A percentile compares a stretch with the other conserved stretches of the same genome.
These are phyloP conservation scores for Eucalyptus pauciflora DNA, from an alignment of 345 rosid species.

Conservation along the genomic window DNA sequence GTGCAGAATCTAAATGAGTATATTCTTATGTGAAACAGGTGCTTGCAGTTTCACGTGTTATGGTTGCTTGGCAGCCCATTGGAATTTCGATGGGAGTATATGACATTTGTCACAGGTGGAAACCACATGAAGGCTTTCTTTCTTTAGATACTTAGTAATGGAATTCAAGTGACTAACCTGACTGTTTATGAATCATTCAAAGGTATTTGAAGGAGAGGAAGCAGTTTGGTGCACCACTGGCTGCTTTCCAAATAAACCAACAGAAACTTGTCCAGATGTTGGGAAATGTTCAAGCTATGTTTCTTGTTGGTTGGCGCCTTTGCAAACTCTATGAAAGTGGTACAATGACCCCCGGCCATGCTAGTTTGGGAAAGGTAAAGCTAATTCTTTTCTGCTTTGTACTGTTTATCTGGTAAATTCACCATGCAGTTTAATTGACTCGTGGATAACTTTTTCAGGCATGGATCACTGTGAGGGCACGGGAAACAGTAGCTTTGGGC, in stretches of 20 bases:
- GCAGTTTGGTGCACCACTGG: slow-evolving; percentile 97
- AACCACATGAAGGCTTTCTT: not conserved
- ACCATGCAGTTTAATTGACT: not conserved
- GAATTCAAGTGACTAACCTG: not conserved
- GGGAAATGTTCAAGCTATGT: slow-evolving; percentile 87
- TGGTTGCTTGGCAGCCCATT: slow-evolving; percentile 95
- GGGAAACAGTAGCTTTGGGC: slow-evolving; percentile 77
- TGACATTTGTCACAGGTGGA: slow-evolving; percentile 89
- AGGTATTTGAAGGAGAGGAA: slow-evolving; percentile 91
- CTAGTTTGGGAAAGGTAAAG: slow-evolving; percentile 94
- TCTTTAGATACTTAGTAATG: not conserved
- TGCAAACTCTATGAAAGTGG: slow-evolving; percentile 85
- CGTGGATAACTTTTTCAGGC: slow-evolving; percentile 22
- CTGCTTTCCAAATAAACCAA: slow-evolving; percentile 86
- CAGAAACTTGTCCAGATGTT: slow-evolving; percentile 86
- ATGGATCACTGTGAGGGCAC: slow-evolving; percentile 69
- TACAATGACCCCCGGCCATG: slow-evolving; percentile 86
- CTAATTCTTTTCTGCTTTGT: not conserved
- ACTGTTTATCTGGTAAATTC: not conserved
- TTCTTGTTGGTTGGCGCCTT: slow-evolving; percentile 91
- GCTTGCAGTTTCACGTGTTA: slow-evolving; percentile 87
- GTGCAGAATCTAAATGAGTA: not conserved
- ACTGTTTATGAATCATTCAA: not conserved
- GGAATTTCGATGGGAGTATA: slow-evolving; percentile 94
- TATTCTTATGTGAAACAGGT: slow-evolving; percentile 26